Evolutionary conservation across 129 eudicot species (phyloP).

Genomic region (Tanacetum coccineum): DNA sequence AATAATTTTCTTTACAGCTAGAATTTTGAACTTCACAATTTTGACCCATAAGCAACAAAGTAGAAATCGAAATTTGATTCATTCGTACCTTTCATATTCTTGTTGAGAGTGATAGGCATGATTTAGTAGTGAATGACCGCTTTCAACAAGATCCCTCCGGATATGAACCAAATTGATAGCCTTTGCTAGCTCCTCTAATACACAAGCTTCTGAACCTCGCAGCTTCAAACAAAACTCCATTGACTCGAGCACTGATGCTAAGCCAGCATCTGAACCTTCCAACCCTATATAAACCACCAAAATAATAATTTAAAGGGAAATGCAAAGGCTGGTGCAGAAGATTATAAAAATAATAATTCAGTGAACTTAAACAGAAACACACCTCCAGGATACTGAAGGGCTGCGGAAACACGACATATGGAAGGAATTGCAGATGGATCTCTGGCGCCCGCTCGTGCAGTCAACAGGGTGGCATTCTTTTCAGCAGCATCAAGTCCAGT

Average conservation of each 20-base stretch:
- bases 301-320: neutral
- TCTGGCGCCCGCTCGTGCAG: slow-evolving; percentile 98
- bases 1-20: neutral
- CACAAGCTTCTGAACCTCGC: slow-evolving; percentile 95
- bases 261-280: slow-evolving; percentile 88
- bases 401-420: slow-evolving; percentile 92
- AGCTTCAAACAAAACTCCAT: slow-evolving; percentile 89
- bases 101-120: slow-evolving; percentile 88
- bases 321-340: slow-evolving; percentile 6
- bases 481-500: slow-evolving; percentile 88
- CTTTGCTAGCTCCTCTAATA: slow-evolving; percentile 88
- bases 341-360: neutral
- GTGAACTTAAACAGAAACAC: slow-evolving; percentile 6
- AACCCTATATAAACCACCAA: slow-evolving; percentile 38
- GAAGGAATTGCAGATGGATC: slow-evolving; percentile 99
- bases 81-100: slow-evolving; percentile 80
- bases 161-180: slow-evolving; percentile 89
- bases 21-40: neutral
- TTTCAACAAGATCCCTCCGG: slow-evolving; percentile 90
- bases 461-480: slow-evolving; percentile 79
- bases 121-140: slow-evolving; percentile 80
- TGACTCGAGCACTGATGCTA: slow-evolving; percentile 87
- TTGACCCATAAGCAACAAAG: neutral
- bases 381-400: slow-evolving; percentile 96
- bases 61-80: no score